Percentiles rank a stretch among this genome's conserved stretches.
These are phyloP conservation scores for Aspergillus avenaceus DNA, from an alignment of 495 filamentous ascomycete species.

Conservation along the genomic window DNA sequence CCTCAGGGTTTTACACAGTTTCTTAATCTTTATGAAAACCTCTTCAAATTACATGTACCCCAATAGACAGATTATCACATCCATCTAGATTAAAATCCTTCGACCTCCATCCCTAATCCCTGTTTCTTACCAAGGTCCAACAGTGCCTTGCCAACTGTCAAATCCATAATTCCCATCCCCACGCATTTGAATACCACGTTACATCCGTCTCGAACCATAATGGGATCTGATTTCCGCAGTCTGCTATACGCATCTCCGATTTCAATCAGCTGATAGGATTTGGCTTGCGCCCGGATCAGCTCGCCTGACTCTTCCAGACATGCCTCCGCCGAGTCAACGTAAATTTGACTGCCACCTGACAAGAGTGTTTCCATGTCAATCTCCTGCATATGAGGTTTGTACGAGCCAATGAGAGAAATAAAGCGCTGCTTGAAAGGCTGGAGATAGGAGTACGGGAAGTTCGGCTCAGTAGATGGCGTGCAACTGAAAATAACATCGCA, in stretches of 20 bases:
- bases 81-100: conserved; percentile 52
- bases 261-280: conserved; percentile 70
- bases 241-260: conserved; percentile 74
- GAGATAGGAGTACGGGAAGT: conserved; percentile 59
- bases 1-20: too few species aligned
- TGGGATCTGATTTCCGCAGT: conserved; percentile 16
- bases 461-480: conserved; percentile 55
- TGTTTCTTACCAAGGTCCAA: conserved; percentile 66
- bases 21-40: too few species aligned
- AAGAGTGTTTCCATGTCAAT: conserved; percentile 72
- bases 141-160: conserved; percentile 60
- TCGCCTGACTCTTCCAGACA: conserved; percentile 87
- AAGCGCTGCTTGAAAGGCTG: conserved; percentile 57
- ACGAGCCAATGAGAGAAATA: conserved; percentile 79
- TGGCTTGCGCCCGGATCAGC: conserved; percentile 69
- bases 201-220: conserved; percentile 37
- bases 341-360: conserved; percentile 65
- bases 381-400: conserved; percentile 82
- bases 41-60: too few species aligned
- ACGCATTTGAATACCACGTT: conserved; percentile 63
- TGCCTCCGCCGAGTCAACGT: conserved; percentile 78
- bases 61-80: not conserved
- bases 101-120: conserved; percentile 64
- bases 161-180: conserved; percentile 47
- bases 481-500: conserved; percentile 80